These are phyloP conservation scores for Claviceps maximensis DNA, from an alignment of 2,329 filamentous ascomycete species.

Conservation along the genomic window DNA sequence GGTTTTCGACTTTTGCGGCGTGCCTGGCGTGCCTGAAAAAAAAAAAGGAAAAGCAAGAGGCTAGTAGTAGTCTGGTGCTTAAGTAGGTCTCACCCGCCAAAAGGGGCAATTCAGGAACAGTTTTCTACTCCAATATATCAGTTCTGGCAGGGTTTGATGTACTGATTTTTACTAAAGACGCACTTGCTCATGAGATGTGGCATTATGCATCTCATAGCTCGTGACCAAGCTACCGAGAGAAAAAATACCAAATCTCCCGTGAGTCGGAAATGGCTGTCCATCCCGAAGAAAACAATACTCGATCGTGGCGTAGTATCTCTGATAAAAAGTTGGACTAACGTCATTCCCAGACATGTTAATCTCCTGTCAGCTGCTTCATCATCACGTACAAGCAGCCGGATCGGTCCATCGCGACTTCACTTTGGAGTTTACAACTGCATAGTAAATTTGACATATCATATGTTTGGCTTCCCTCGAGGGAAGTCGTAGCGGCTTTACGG, in stretches of 20 bases:
- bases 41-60: conserved; percentile 2
- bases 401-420: neutral
- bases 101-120: conserved; percentile 3
- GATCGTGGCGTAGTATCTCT: neutral
- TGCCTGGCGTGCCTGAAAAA: neutral
- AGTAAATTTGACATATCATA: neutral
- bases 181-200: neutral
- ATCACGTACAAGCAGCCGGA: neutral
- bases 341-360: neutral
- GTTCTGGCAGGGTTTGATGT: neutral
- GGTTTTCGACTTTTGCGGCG: neutral
- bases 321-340: neutral
- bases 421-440: neutral
- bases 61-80: conserved; percentile 5
- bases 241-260: neutral
- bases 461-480: neutral
- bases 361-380: neutral
- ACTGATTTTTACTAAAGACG: neutral
- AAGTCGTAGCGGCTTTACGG: no score
- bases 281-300: neutral
- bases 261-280: neutral
- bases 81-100: conserved; percentile 10
- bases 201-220: neutral
- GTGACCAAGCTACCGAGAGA: neutral
- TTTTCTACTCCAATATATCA: neutral